Evolutionary conservation across 768 basidiomycete genomes (phyloP).

Genomic region (Sarcodon aspratus): DNA sequence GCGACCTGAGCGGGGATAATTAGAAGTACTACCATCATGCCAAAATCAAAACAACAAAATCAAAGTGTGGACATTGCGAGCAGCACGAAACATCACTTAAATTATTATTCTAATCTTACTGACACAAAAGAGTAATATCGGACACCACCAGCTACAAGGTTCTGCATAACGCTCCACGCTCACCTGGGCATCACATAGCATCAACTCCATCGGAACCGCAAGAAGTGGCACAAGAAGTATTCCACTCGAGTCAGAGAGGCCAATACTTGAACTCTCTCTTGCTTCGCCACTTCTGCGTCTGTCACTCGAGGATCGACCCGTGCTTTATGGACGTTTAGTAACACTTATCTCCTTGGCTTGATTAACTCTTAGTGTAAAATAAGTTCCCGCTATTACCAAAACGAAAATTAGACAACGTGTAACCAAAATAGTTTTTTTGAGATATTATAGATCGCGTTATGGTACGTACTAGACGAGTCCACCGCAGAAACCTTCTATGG

Average conservation of each 20-base stretch:
- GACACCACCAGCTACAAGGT: slow-evolving; percentile 28
- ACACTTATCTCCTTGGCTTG: too few relatives aligned
- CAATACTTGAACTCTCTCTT: slow-evolving; percentile 83
- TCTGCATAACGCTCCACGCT: slow-evolving; percentile 53
- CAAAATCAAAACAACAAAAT: too few relatives aligned
- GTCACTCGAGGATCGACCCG: slow-evolving; percentile 32
- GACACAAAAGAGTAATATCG: too few relatives aligned
- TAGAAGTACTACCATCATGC: too few relatives aligned
- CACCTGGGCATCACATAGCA: slow-evolving; percentile 65
- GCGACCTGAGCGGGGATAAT: too few relatives aligned
- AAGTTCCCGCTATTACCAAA: slow-evolving; percentile 59
- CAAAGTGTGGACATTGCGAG: too few relatives aligned
- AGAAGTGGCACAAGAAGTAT: slow-evolving; percentile 50
- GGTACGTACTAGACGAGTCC: slow-evolving; percentile 77
- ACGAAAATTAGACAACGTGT: slow-evolving; percentile 1
- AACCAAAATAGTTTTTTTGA: background rate
- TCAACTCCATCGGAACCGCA: slow-evolving; percentile 66
- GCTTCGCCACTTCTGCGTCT: slow-evolving; percentile 49
- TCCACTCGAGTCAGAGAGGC: slow-evolving; percentile 74
- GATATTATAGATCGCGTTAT: slow-evolving; percentile 8
- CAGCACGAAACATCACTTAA: too few relatives aligned
- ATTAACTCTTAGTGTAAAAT: slow-evolving; percentile 74
- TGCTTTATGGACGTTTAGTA: too few relatives aligned
- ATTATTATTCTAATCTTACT: too few relatives aligned
- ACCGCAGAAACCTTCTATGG: slow-evolving; percentile 86